These are phyloP conservation scores for Phanerodontia chrysosporium DNA, from an alignment of 768 basidiomycete species.

Conservation along the genomic window DNA sequence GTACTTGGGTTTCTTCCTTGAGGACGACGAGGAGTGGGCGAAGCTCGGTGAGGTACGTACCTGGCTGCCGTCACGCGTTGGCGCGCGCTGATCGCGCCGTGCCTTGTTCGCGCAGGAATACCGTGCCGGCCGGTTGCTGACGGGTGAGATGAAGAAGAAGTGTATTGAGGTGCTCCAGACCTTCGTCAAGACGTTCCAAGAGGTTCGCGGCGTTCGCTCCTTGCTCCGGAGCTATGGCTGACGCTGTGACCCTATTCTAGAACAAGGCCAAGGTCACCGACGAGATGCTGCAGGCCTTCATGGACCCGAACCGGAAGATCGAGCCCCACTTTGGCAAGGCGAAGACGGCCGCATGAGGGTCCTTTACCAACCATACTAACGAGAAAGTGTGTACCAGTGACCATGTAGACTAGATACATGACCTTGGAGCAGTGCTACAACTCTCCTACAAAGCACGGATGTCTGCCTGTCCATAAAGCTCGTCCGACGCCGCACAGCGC, in stretches of 20 bases:
- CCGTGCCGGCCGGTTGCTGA: slow-evolving; percentile 79
- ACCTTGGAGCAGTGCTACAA: not conserved
- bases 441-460: too few relatives aligned
- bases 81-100: not conserved
- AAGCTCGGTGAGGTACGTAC: slow-evolving; percentile 65
- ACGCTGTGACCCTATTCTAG: slow-evolving; percentile 34
- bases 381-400: not conserved
- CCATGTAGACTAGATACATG: not conserved
- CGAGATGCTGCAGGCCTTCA: slow-evolving; percentile 67
- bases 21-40: slow-evolving; percentile 87
- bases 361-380: not conserved
- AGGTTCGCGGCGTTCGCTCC: slow-evolving; percentile 34
- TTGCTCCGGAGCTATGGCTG: not conserved
- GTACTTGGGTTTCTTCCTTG: slow-evolving; percentile 92
- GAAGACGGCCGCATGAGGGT: not conserved
- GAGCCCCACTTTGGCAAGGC: slow-evolving; percentile 46
- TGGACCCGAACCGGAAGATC: slow-evolving; percentile 79
- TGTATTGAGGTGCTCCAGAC: slow-evolving; percentile 81
- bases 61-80: not conserved
- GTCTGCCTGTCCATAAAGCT: too few relatives aligned
- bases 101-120: slow-evolving; percentile 65
- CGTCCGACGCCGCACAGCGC: too few relatives aligned
- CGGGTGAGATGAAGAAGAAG: slow-evolving; percentile 85
- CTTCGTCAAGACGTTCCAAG: slow-evolving; percentile 86
- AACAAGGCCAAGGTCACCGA: slow-evolving; percentile 79